Conservation (phyloP, 768 basidiomycete species). For the Sporobolomyces roseus region DNA sequence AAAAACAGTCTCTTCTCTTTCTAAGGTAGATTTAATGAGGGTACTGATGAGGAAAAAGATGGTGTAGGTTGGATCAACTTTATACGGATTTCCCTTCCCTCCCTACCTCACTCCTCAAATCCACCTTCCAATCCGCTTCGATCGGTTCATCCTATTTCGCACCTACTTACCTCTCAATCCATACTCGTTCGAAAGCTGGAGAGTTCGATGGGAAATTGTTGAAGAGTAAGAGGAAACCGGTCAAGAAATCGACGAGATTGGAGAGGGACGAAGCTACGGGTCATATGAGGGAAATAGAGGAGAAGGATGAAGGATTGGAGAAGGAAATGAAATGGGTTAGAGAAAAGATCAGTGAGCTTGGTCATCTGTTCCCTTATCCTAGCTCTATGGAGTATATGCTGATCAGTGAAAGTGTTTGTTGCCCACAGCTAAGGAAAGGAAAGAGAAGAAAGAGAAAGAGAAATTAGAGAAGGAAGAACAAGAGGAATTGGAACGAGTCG, state of each 20-base stretch:
- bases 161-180: neutral
- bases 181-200: neutral
- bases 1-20: too few relatives aligned
- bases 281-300: constrained; percentile 1
- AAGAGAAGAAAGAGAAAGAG: neutral
- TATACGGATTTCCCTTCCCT: constrained; percentile 28
- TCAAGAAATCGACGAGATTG: constrained; percentile 16
- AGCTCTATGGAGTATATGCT: too few relatives aligned
- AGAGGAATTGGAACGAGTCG: constrained; percentile 3
- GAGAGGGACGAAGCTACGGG: neutral
- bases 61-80: constrained; percentile 34
- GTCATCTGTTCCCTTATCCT: neutral
- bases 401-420: too few relatives aligned
- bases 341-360: neutral
- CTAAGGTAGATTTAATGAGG: neutral
- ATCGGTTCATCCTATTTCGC: constrained; percentile 25
- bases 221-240: constrained; percentile 20
- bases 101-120: constrained; percentile 21
- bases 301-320: constrained; percentile 2
- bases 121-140: neutral
- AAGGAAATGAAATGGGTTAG: constrained; percentile 26
- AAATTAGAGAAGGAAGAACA: constrained; percentile 1
- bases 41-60: too few relatives aligned
- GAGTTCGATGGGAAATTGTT: constrained; percentile 8
- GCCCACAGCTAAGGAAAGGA: neutral